Conservation (phyloP, 805 yeast genomes). For the Kazachstania kunashirensis region DNA sequence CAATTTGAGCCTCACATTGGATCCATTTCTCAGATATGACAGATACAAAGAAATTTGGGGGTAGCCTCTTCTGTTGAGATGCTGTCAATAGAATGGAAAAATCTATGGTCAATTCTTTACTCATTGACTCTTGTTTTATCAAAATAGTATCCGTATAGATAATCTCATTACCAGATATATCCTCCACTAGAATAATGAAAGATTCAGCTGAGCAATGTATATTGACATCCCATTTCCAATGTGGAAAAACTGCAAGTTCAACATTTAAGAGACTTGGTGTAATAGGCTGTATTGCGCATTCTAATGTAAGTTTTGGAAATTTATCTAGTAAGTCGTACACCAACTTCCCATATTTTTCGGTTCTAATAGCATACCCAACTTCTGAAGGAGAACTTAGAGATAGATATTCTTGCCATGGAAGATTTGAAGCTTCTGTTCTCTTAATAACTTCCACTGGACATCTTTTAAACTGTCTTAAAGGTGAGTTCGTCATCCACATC, state of each 20-base stretch:
- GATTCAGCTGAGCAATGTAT: conserved; percentile 58
- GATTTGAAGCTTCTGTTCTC: conserved; percentile 66
- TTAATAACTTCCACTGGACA: conserved; percentile 63
- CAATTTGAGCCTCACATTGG: conserved; percentile 54
- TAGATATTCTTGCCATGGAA: conserved; percentile 75
- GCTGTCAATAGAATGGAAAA: conserved; percentile 42
- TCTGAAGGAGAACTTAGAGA: conserved; percentile 57
- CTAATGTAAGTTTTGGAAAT: conserved; percentile 61
- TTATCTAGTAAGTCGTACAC: conserved; percentile 52
- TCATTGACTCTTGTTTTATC: conserved; percentile 41
- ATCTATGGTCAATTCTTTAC: conserved; percentile 48
- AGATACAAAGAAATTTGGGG: conserved; percentile 68
- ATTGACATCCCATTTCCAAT: conserved; percentile 66
- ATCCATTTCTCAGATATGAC: conserved; percentile 80
- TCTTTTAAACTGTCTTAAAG: conserved; percentile 71
- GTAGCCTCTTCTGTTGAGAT: conserved; percentile 26
- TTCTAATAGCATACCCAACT: conserved; percentile 70
- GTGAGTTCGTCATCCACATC: conserved; percentile 78
- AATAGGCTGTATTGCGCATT: conserved; percentile 64
- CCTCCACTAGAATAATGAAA: conserved; percentile 69
- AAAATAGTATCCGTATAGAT: conserved; percentile 48
- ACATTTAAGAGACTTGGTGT: conserved; percentile 59
- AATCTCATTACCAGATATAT: conserved; percentile 69
- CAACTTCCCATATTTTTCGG: conserved; percentile 53
- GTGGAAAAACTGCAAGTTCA: conserved; percentile 56